Conservation (phyloP, 441 rosid genomes). For the Euphorbia celastroides region DNA sequence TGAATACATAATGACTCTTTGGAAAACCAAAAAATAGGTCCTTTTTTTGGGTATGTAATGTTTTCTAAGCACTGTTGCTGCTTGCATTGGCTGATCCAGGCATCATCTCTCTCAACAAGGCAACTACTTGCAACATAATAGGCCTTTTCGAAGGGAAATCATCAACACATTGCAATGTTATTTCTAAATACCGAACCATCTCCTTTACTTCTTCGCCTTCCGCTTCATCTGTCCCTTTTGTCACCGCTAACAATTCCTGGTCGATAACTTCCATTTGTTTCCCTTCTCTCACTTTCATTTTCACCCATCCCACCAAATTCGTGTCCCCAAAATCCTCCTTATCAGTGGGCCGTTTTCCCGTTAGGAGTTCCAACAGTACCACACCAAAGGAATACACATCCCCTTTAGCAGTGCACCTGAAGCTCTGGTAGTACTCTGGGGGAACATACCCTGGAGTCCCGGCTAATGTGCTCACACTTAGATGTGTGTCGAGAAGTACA, state of each 20-base stretch:
- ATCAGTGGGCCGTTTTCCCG: conserved; percentile 89
- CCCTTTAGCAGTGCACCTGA: conserved; percentile 88
- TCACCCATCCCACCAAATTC: conserved; percentile 92
- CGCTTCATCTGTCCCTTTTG: conserved; percentile 40
- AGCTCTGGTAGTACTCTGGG: conserved; percentile 95
- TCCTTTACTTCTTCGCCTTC: conserved; percentile 68
- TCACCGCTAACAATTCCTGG: conserved; percentile 46
- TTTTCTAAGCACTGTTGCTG: conserved; percentile 39
- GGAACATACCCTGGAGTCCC: conserved; percentile 98
- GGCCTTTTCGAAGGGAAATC: conserved; percentile 91
- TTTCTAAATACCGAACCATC: conserved; percentile 76
- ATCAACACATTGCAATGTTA: conserved; percentile 80
- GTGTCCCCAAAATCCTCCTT: conserved; percentile 98
- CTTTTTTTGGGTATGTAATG: conserved; percentile 11
- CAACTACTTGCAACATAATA: conserved; percentile 88
- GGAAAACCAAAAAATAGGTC: neutral
- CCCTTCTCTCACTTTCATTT: conserved; percentile 84
- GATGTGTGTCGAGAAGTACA: conserved; percentile 88
- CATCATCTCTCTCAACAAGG: conserved; percentile 71
- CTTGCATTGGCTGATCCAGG: conserved; percentile 49
- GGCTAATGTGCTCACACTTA: conserved; percentile 89
- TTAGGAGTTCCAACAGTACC: conserved; percentile 72
- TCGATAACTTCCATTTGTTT: conserved; percentile 94
- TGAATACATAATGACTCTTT: conserved; percentile 26
- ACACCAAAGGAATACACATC: conserved; percentile 95